Base-by-base conservation (phyloP, 1,139 yeast species). In the Yamadazyma diddensiae region DNA sequence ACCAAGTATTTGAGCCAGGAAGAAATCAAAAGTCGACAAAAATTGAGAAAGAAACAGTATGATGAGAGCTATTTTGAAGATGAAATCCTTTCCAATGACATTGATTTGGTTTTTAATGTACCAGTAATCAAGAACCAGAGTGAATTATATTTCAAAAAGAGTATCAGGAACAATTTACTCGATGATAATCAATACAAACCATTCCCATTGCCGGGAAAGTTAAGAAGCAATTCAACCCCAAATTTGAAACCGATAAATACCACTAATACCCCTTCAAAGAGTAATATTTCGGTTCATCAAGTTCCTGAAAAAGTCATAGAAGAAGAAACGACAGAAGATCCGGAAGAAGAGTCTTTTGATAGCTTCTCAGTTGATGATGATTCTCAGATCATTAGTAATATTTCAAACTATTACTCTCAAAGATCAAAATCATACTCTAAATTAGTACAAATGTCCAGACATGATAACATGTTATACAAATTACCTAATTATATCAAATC, bases 41-140 rank as follows among this genome's bases (percentile, higher is more conserved):
- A 56, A 34, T 50, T 59, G 31, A 55, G 73, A 15, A 69, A 68
- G 45, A 59, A 69, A 42, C 50, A 55, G 29, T 68, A 67, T 41
- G 74, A 69, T 36, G 73, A 67, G 24, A 59, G 63, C 42, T 69
- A 65, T 33, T 57, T 59, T 39, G 74, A 69, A 36, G 73, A 66
- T 34, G 70, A 64, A 30, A 59, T 67, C 13, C 44, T 65, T 24
- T 49, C 59, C 11, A 59, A 60, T 41, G 72, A 66, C 39, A 48
- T 64, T 35, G 68, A 65, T 35, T 51, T 66, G 28, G 64, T 67
- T 5, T 69, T 68, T 43, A 70, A 70, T 39, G 74, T 70, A 11
- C 75, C 75, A 1, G 60, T 69, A 9, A 61, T 69, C 21, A 58
- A 59, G 37, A 62, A 57, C 42, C 62, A 60, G 35, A 57, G 59